A percentile compares a stretch with the other conserved stretches of the same genome.
Conservation (phyloP, 768 basidiomycete species). For the Termitomyces sp. region DNA sequence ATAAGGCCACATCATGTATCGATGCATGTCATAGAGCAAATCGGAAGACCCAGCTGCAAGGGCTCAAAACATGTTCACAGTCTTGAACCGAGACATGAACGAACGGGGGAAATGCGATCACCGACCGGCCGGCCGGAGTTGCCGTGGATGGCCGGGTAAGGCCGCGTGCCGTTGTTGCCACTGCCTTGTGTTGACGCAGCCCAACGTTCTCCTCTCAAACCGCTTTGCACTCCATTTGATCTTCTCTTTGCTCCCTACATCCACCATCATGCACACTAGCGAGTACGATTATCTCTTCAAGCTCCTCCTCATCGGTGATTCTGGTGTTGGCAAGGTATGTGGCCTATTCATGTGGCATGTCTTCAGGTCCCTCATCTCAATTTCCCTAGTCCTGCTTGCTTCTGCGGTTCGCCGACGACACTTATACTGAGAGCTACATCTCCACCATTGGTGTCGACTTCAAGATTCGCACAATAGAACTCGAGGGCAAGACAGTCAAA, state of each 20-base stretch:
- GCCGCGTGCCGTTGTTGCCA: conserved; percentile 15
- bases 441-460: conserved; percentile 98
- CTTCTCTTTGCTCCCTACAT: conserved; percentile 22
- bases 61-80: neutral
- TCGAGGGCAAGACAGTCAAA: conserved; percentile 98
- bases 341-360: conserved; percentile 13
- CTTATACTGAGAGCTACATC: conserved; percentile 97
- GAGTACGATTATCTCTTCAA: conserved; percentile 97
- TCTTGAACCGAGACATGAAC: neutral
- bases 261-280: conserved; percentile 69
- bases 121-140: conserved; percentile 16
- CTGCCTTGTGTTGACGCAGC: conserved; percentile 30
- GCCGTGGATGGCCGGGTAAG: conserved; percentile 16
- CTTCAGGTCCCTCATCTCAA: conserved; percentile 22
- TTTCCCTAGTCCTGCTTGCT: conserved; percentile 77
- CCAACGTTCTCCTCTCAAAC: conserved; percentile 29
- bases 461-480: conserved; percentile 98
- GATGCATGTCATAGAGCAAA: neutral
- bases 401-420: conserved; percentile 92
- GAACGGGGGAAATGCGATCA: conserved; percentile 6
- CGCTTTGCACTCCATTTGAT: conserved; percentile 24
- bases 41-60: neutral
- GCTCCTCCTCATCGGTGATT: conserved; percentile 92
- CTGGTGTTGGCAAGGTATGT: conserved; percentile 89
- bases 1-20: neutral